These are phyloP conservation scores for Candida ipomoeae DNA, from an alignment of 805 yeast species.

Conservation along the genomic window DNA sequence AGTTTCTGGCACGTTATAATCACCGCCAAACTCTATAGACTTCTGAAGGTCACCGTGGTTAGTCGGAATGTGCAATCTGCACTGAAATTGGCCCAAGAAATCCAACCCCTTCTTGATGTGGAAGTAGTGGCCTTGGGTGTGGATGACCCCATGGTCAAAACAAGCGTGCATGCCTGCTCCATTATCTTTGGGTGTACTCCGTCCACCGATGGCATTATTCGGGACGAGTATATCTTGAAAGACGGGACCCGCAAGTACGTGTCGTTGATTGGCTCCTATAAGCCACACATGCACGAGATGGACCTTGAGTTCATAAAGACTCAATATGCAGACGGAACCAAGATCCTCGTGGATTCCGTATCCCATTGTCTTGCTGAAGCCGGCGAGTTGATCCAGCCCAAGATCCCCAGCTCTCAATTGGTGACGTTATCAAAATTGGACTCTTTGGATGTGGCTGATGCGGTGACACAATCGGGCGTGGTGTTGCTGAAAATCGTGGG, in stretches of 20 bases:
- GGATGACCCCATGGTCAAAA: background rate
- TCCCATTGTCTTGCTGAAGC: constrained; percentile 57
- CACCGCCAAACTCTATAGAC: constrained; percentile 36
- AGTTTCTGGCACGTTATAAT: constrained; percentile 59
- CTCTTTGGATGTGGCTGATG: constrained; percentile 1
- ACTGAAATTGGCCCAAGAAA: constrained; percentile 20
- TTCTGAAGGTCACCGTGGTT: constrained; percentile 41
- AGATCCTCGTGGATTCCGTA: constrained; percentile 56
- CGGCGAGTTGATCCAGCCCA: constrained; percentile 56
- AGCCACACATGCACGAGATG: constrained; percentile 63
- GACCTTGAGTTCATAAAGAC: constrained; percentile 40
- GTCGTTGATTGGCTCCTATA: constrained; percentile 62
- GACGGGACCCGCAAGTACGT: constrained; percentile 38
- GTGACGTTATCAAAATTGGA: constrained; percentile 42
- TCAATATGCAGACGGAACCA: constrained; percentile 31
- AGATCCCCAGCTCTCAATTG: constrained; percentile 35
- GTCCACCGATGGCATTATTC: constrained; percentile 46
- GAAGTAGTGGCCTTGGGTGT: background rate
- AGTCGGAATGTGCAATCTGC: constrained; percentile 45
- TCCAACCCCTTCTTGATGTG: constrained; percentile 26
- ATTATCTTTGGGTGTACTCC: constrained; percentile 62
- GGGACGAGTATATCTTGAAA: constrained; percentile 24
- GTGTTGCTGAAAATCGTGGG: constrained; percentile 58
- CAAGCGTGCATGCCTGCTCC: constrained; percentile 33
- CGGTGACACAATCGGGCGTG: constrained; percentile 20